These are phyloP conservation scores for Chaetomium strumarium DNA, from an alignment of 2,329 filamentous ascomycete genomes.

Conservation along the genomic window DNA sequence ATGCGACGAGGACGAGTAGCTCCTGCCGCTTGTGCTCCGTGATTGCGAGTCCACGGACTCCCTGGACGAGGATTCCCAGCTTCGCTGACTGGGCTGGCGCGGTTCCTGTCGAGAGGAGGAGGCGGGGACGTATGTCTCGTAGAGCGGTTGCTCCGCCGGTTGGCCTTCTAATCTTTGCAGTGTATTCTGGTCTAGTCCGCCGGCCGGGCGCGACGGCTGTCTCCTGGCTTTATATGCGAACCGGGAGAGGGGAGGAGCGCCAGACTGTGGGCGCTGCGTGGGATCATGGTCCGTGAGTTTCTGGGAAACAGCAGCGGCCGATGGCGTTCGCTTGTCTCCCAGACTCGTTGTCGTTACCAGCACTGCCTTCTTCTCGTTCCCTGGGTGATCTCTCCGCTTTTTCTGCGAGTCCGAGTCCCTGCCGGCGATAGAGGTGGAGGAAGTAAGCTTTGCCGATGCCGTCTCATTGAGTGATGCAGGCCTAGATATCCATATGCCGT, in stretches of 20 bases:
- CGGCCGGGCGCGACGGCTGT: not conserved
- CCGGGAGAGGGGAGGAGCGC: conserved; percentile 15
- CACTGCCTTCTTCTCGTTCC: conserved; percentile 11
- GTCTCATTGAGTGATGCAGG: conserved; percentile 36
- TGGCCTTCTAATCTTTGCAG: conserved; percentile 26
- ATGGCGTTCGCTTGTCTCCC: conserved; percentile 6
- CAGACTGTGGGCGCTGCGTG: conserved; percentile 2
- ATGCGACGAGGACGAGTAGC: conserved; percentile 20
- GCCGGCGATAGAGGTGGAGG: conserved; percentile 19
- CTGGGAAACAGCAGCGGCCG: conserved; percentile 12
- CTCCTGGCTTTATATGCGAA: conserved; percentile 13
- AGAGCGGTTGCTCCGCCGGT: conserved; percentile 6
- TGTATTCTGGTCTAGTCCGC: conserved; percentile 26
- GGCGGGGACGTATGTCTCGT: conserved; percentile 22
- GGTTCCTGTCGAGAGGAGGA: not conserved
- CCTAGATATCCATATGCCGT: conserved; percentile 73
- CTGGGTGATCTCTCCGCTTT: conserved; percentile 13
- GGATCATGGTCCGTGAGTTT: conserved; percentile 13
- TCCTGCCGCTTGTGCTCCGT: conserved; percentile 19
- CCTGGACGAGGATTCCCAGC: conserved; percentile 23
- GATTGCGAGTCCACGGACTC: conserved; percentile 23
- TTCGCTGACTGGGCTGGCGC: conserved; percentile 12
- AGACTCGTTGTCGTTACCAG: conserved; percentile 7
- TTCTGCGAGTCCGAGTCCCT: conserved; percentile 14
- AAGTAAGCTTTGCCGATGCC: conserved; percentile 17